Percentiles rank a stretch among this genome's conserved stretches.
Evolutionary conservation across 2,329 filamentous ascomycete genomes (phyloP).

Genomic region (Drechslerella stenobrocha): DNA sequence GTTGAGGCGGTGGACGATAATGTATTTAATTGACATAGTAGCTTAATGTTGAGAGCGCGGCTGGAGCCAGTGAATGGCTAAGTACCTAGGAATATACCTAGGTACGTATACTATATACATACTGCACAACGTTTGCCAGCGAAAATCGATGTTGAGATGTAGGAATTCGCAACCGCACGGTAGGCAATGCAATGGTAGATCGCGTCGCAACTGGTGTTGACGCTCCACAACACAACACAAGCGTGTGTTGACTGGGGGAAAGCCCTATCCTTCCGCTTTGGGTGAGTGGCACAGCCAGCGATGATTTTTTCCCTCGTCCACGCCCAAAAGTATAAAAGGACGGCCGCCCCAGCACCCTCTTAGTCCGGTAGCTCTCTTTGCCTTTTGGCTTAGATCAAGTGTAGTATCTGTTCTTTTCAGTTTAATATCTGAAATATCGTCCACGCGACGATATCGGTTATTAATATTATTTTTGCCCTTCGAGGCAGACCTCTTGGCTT

Average conservation of each 20-base stretch:
- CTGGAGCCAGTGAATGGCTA: too few species aligned
- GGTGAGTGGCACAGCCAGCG: neutral
- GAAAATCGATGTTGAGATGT: too few species aligned
- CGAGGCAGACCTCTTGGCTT: conserved; percentile 44
- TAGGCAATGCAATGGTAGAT: too few species aligned
- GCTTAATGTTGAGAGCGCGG: too few species aligned
- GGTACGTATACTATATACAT: too few species aligned
- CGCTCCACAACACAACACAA: too few species aligned
- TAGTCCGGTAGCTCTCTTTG: conserved; percentile 22
- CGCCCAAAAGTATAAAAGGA: conserved; percentile 6
- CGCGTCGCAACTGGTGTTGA: too few species aligned
- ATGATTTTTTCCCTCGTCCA: conserved; percentile 10
- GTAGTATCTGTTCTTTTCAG: conserved; percentile 44
- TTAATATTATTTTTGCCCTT: conserved; percentile 48
- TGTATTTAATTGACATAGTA: too few species aligned
- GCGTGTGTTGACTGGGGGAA: neutral
- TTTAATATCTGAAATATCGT: conserved; percentile 50
- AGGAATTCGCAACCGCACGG: too few species aligned
- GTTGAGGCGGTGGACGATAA: too few species aligned
- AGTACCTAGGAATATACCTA: too few species aligned
- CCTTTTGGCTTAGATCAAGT: conserved; percentile 36
- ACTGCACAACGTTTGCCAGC: too few species aligned
- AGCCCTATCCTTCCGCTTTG: conserved; percentile 2
- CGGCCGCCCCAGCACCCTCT: conserved; percentile 8
- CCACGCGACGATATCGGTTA: conserved; percentile 48